Evolutionary conservation across 1,284 basidiomycete genomes (phyloP), one percentile per base, ranked within the genome.

Genomic region (Neonothopanus nambi): DNA sequence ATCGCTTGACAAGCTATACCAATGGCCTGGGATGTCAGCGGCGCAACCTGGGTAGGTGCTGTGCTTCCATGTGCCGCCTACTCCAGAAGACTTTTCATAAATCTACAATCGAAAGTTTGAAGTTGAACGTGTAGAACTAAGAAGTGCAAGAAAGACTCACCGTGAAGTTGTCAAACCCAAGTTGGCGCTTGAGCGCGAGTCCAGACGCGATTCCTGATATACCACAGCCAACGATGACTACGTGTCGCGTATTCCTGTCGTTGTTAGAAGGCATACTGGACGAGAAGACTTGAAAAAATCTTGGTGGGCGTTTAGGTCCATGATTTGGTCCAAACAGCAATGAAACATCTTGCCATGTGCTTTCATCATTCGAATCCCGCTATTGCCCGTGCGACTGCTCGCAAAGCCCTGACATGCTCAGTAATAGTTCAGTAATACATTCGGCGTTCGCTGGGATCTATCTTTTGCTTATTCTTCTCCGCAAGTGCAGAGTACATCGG

Each of bases 1-100:
- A 15, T 64, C 62, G 17, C 49, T 56, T 5, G 65, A 65, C 24
- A 62, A 58, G 18, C 60, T 64, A 53, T 67, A 67, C 59, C 64
- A 65, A 47, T 61, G 61, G 3, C 50, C 54, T 3, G 59, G 57
- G 5, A 64, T 55, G 42, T 64, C 63, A 17, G 30, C 17, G 17
- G 41, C 42, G 17, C 50, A 50, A 24, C 48, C 48, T 41, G 48
- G 48, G 20, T 50, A 50, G 15, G 48, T 50, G 17, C 56, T 56
- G 33, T 52, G 47, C 24, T 43, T 50, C 58, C 58, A 59, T 30
- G 56, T 59, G 20, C 58, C 56, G 35, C 58, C 58, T 13, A 59
- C 48, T 17, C 37, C 49, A n/a, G 15, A 20, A 23, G 58, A 46
- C 21, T 57, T 54, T 47, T 59, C 58, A 39, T 48, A 56, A 18